Conservation (phyloP, 371 early-diverging fungal species). For the Lichtheimia ornata region DNA sequence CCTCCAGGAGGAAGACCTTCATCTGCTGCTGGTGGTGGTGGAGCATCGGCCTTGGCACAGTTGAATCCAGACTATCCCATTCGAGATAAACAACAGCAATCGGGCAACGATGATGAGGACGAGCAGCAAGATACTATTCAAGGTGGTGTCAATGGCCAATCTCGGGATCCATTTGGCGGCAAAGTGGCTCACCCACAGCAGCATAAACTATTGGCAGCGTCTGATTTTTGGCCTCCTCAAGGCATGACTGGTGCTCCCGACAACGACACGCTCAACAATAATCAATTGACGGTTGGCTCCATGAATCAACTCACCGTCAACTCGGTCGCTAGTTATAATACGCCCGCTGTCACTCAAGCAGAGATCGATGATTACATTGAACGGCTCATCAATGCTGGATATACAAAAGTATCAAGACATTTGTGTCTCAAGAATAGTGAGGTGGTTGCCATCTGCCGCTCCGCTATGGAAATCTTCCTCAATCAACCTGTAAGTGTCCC, state of each 20-base stretch:
- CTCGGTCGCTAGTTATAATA: slow-evolving; percentile 36
- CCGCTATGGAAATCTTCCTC: slow-evolving; percentile 90
- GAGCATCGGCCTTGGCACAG: slow-evolving; percentile 31
- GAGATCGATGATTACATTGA: slow-evolving; percentile 87
- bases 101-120: slow-evolving; percentile 14
- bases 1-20: slow-evolving; percentile 9
- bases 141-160: slow-evolving; percentile 20
- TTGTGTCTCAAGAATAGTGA: slow-evolving; percentile 82
- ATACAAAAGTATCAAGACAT: slow-evolving; percentile 72
- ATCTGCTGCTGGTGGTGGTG: not conserved
- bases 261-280: slow-evolving; percentile 17
- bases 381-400: slow-evolving; percentile 79
- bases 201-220: slow-evolving; percentile 38
- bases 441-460: slow-evolving; percentile 86
- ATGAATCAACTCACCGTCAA: slow-evolving; percentile 50
- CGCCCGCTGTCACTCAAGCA: slow-evolving; percentile 36
- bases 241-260: not conserved
- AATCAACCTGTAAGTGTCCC: slow-evolving; percentile 73
- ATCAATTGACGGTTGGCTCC: slow-evolving; percentile 47
- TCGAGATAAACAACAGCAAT: slow-evolving; percentile 9
- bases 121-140: slow-evolving; percentile 22
- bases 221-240: slow-evolving; percentile 45
- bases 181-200: slow-evolving; percentile 43
- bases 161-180: slow-evolving; percentile 32
- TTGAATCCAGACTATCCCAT: slow-evolving; percentile 50